phyloP scores from a whole-genome alignment of 2,329 filamentous ascomycete genomes.

The Penicillium thymicola region DNA sequence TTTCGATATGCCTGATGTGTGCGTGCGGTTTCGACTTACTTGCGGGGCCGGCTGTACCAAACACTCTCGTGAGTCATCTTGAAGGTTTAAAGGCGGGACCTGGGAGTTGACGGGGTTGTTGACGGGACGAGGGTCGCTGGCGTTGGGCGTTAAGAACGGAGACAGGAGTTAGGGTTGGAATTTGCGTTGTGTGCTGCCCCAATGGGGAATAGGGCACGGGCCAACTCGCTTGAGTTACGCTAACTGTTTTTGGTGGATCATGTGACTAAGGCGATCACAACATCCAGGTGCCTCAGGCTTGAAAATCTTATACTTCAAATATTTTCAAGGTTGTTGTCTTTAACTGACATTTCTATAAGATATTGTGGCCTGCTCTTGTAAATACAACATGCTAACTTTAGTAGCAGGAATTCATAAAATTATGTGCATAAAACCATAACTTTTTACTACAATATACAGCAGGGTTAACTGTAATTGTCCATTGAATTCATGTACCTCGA shows the following conservation, averaged over 20 bases:
- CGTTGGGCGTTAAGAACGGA: conserved; percentile 34
- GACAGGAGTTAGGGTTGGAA: conserved; percentile 33
- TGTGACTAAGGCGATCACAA: conserved; percentile 3
- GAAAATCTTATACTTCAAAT: neutral
- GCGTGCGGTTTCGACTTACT: conserved; percentile 50
- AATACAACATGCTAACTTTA: neutral
- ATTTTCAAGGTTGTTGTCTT: neutral
- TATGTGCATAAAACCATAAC: neutral
- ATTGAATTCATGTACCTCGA: neutral
- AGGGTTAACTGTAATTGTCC: neutral
- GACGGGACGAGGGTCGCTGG: conserved; percentile 34
- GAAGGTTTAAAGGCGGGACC: conserved; percentile 43
- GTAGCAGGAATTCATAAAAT: too few relatives aligned
- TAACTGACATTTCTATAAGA: neutral
- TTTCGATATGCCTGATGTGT: conserved; percentile 9
- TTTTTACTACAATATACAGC: neutral
- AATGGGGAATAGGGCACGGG: conserved; percentile 26
- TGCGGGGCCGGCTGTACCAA: conserved; percentile 98
- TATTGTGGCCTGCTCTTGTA: neutral
- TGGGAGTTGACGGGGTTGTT: conserved; percentile 35
- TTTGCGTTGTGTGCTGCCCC: conserved; percentile 34
- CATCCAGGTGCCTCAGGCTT: conserved; percentile 6
- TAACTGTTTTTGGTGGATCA: conserved; percentile 22
- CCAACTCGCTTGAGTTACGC: conserved; percentile 32
- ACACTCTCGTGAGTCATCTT: conserved; percentile 91